Percentiles rank a stretch among this genome's conserved stretches.
phyloP scores from a whole-genome alignment of 1,284 basidiomycete species.

The Psilocybe mexicana region DNA sequence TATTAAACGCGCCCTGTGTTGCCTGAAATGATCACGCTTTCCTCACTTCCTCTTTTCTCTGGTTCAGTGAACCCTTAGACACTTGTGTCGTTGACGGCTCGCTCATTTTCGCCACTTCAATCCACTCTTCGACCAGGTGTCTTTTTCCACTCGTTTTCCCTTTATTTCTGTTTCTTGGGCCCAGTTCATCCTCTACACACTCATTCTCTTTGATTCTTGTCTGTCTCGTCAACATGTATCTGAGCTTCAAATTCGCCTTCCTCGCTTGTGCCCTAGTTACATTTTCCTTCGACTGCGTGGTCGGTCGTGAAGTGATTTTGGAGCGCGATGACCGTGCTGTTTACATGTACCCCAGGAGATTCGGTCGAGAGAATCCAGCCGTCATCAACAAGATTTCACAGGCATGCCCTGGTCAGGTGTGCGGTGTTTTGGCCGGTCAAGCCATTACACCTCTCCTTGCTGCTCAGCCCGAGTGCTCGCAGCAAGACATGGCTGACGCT shows the following conservation, averaged over 20 bases:
- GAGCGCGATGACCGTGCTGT: slow-evolving; percentile 49
- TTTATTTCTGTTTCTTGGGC: slow-evolving; percentile 26
- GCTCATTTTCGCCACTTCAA: slow-evolving; percentile 36
- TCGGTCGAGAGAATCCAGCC: slow-evolving; percentile 52
- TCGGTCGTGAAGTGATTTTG: slow-evolving; percentile 47
- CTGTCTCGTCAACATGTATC: slow-evolving; percentile 42
- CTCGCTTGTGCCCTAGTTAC: slow-evolving; percentile 41
- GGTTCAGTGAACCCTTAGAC: slow-evolving; percentile 30
- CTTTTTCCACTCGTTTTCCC: slow-evolving; percentile 32
- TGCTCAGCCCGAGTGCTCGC: slow-evolving; percentile 54
- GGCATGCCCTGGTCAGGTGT: slow-evolving; percentile 53
- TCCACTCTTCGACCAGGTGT: slow-evolving; percentile 48
- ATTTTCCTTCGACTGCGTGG: slow-evolving; percentile 36
- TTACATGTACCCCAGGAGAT: slow-evolving; percentile 51
- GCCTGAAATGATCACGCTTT: slow-evolving; percentile 12
- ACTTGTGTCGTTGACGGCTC: slow-evolving; percentile 52
- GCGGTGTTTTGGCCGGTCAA: slow-evolving; percentile 49
- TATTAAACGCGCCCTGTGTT: slow-evolving; percentile 13
- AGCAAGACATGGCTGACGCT: slow-evolving; percentile 60
- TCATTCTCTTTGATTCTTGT: slow-evolving; percentile 23
- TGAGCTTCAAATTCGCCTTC: slow-evolving; percentile 39
- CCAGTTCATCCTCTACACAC: slow-evolving; percentile 25
- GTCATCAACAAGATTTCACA: slow-evolving; percentile 46
- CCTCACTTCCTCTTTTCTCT: slow-evolving; percentile 19
- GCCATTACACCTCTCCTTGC: slow-evolving; percentile 58